Evolutionary conservation across 352 stramenopile species (phyloP), one percentile per base, ranked within the genome.

Genomic region (Phytophthora syringae): DNA sequence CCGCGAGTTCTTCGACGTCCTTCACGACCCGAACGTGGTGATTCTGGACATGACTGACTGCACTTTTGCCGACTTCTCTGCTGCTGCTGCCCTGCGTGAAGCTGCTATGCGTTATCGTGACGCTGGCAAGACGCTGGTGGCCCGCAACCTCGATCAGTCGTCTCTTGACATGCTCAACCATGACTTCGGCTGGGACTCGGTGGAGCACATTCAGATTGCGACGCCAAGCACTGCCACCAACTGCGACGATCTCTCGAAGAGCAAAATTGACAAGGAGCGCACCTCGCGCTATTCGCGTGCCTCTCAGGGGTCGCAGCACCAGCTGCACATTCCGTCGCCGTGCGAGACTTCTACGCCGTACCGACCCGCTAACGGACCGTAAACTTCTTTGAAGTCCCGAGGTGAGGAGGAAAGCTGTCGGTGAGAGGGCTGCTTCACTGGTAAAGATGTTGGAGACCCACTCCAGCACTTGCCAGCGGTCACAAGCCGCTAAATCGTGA

Each of bases 21-120:
- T 76, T 2, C 47, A 82, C 4, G 88, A 96, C 56, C 86, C 88
- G 10, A 62, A 70, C 2, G 70, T 85, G 1, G 77, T 96, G 7
- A 71, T 97, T 37, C 44, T 97, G 5, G 89, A 97, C 62, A 77
- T 95, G 28, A 65, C 59, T 6, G 72, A 93, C 63, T 92, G 80
- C 45, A 56, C 80, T 1, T 84, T 97, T 28, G 79, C 79, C 24
- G 91, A 97, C 59, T 95, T 96, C 67, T 96, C 88, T 5, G 91
- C 87, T 12, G 86, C 89, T 28, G 86, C 77, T 12, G 91, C 86
- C 5, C 80, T 97, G 60, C 80, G 85, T 22, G 89, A 95, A 44
- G 77, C 80, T 39, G 80, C 81, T 3, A 76, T 82, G 40, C 78
- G 86, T 10, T 97, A 93, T 62, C 80, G 67, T 42, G 72, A 94